Evolutionary conservation across 2,329 filamentous ascomycete genomes (phyloP).

Genomic region (Monilinia polystroma): DNA sequence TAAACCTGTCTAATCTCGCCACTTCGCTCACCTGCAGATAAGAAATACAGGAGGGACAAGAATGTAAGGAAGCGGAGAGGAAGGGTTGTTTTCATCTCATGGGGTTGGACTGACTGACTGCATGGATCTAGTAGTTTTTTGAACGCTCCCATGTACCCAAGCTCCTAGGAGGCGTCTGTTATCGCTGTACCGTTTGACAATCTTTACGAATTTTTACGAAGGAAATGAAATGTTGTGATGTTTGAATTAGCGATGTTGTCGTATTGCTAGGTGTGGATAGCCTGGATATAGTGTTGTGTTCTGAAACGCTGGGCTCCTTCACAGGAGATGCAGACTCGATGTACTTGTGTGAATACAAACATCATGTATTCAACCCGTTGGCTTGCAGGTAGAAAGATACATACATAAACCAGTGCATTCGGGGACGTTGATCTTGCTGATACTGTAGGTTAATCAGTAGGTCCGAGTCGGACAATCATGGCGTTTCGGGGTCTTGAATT

Average conservation of each 20-base stretch:
- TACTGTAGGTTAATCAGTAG: slow-evolving; percentile 1
- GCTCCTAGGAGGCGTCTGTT: not conserved
- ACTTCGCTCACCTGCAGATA: slow-evolving; percentile 4
- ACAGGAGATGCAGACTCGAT: not conserved
- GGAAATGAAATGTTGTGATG: slow-evolving; percentile 1
- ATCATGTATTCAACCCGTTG: slow-evolving; percentile 9
- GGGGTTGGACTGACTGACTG: slow-evolving; percentile 6
- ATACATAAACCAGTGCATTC: slow-evolving; percentile 12
- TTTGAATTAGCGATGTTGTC: not conserved
- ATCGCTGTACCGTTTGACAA: not conserved
- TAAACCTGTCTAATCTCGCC: slow-evolving; percentile 3
- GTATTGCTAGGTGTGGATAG: not conserved
- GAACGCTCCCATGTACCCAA: not conserved
- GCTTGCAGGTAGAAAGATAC: slow-evolving; percentile 12
- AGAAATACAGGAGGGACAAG: slow-evolving; percentile 1
- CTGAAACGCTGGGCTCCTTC: slow-evolving; percentile 9
- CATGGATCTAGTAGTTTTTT: not conserved
- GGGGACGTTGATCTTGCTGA: slow-evolving; percentile 23
- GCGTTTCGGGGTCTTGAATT: slow-evolving; percentile 20
- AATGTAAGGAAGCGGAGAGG: not conserved
- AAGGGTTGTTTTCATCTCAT: not conserved
- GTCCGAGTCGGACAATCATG: slow-evolving; percentile 20
- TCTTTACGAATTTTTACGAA: not conserved
- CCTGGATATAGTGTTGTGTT: slow-evolving; percentile 1
- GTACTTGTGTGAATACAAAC: not conserved